phyloP scores from a whole-genome alignment of 495 filamentous ascomycete genomes.

The Cryomyces minteri region DNA sequence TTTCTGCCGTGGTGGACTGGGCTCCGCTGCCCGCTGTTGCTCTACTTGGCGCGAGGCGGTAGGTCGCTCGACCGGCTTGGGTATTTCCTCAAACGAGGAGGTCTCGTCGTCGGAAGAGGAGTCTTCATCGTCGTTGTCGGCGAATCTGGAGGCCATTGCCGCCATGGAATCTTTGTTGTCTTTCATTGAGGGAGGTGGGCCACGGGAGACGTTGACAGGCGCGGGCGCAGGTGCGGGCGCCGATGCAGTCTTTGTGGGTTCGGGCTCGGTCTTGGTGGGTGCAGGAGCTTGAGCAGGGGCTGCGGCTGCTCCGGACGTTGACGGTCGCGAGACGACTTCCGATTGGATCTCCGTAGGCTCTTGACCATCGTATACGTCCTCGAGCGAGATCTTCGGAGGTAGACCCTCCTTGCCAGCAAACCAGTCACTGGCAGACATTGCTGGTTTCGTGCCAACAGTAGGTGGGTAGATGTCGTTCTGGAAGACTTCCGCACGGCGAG shows the following conservation, averaged over 20 bases:
- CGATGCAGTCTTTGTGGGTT: conserved; percentile 16
- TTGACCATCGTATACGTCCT: conserved; percentile 72
- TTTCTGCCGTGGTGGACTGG: conserved; percentile 17
- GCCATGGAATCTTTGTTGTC: conserved; percentile 77
- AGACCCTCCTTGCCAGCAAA: conserved; percentile 63
- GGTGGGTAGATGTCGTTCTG: conserved; percentile 95
- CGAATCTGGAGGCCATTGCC: conserved; percentile 65
- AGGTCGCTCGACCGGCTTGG: conserved; percentile 40
- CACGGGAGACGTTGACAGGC: conserved; percentile 24
- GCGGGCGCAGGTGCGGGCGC: conserved; percentile 25
- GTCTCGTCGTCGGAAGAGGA: conserved; percentile 42
- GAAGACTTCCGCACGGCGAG: conserved; percentile 87
- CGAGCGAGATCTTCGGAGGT: conserved; percentile 81
- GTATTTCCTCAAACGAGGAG: conserved; percentile 67
- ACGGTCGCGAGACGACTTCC: conserved; percentile 17
- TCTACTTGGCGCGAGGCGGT: neutral
- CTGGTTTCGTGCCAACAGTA: conserved; percentile 54
- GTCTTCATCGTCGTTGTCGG: conserved; percentile 43
- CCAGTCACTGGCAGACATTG: conserved; percentile 68
- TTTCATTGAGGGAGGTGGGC: conserved; percentile 47
- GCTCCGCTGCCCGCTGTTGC: conserved; percentile 12
- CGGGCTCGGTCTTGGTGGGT: conserved; percentile 33
- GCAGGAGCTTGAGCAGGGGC: conserved; percentile 30
- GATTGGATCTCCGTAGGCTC: conserved; percentile 48
- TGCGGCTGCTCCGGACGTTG: conserved; percentile 22